Conservation (phyloP, 768 basidiomycete species). For the Tricholoma terreum region DNA sequence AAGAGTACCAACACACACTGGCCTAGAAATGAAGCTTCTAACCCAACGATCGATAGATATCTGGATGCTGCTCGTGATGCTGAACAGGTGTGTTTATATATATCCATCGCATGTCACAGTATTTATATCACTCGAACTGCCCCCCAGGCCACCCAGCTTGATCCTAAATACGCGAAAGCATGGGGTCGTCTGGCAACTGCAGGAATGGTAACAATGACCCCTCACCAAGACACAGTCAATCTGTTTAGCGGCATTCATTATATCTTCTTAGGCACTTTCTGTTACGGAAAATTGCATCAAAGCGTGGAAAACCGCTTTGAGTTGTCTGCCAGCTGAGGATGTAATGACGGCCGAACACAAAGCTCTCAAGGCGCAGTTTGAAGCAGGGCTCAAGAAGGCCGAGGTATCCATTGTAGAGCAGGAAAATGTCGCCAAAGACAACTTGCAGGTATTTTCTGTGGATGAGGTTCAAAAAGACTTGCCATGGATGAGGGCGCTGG, state of each 20-base stretch:
- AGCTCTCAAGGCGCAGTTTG: slow-evolving; percentile 35
- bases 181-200: slow-evolving; percentile 40
- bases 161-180: slow-evolving; percentile 40
- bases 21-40: not conserved
- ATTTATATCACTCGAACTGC: no score
- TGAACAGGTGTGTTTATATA: slow-evolving; percentile 19
- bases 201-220: slow-evolving; percentile 19
- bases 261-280: slow-evolving; percentile 19
- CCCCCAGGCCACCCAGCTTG: slow-evolving; percentile 35
- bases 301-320: slow-evolving; percentile 31
- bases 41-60: slow-evolving; percentile 19
- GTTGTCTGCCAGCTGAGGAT: slow-evolving; percentile 25
- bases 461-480: slow-evolving; percentile 5
- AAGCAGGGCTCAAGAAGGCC: slow-evolving; percentile 25
- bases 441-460: not conserved
- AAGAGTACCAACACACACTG: slow-evolving; percentile 21
- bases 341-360: slow-evolving; percentile 28
- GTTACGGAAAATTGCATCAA: slow-evolving; percentile 15
- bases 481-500: slow-evolving; percentile 28
- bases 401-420: slow-evolving; percentile 3
- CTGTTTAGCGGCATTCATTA: not conserved
- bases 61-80: slow-evolving; percentile 32
- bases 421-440: not conserved
- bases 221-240: not conserved
- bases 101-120: not conserved